Percentiles rank a stretch among this genome's conserved stretches.
Evolutionary conservation across 2,329 filamentous ascomycete species (phyloP).

Genomic region (Immersiporthe knoxdaviesiana): DNA sequence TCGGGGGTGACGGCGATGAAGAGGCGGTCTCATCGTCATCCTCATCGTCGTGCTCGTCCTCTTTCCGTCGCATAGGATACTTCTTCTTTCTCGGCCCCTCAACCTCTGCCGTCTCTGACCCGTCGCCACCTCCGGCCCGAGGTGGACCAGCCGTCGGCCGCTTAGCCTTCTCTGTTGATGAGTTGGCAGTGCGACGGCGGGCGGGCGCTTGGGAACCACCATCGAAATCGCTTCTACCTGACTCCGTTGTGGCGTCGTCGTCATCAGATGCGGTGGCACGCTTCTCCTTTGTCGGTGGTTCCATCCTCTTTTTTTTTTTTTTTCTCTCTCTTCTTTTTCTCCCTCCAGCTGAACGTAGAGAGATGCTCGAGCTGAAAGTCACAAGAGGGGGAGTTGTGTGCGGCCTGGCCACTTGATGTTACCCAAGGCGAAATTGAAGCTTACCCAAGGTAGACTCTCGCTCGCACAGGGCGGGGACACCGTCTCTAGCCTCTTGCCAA

Average conservation of each 20-base stretch:
- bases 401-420: background rate
- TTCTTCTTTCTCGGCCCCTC: background rate
- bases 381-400: background rate
- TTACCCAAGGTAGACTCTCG: background rate
- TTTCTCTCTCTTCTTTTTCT: too few relatives aligned
- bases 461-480: background rate
- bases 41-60: background rate
- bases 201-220: background rate
- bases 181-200: conserved; percentile 23
- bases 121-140: conserved; percentile 3
- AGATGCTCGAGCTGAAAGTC: background rate
- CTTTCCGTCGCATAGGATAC: background rate
- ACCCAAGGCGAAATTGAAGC: background rate
- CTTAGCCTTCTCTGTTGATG: background rate
- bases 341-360: background rate
- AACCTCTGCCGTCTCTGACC: conserved; percentile 11
- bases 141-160: background rate
- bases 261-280: conserved; percentile 21
- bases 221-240: conserved; percentile 22
- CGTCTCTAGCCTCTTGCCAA: conserved; percentile 8
- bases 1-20: conserved; percentile 39
- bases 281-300: conserved; percentile 4
- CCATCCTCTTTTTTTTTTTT: background rate
- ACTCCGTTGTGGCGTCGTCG: conserved; percentile 18
- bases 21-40: background rate